Evolutionary conservation across 2,329 filamentous ascomycete species (phyloP).

Genomic region (Fusarium siculi): DNA sequence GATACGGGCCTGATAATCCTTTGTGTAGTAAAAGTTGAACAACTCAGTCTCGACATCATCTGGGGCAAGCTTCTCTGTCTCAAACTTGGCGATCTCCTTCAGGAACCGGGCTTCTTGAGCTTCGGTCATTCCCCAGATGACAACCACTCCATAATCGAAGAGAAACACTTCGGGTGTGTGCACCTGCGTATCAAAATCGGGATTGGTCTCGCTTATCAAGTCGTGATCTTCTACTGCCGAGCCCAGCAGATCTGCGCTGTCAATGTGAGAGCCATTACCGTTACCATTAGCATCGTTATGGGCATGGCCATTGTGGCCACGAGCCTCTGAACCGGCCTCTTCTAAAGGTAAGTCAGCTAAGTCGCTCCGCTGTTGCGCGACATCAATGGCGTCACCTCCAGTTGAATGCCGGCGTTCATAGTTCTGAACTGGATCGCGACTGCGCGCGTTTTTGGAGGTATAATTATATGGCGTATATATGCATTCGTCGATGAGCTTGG

Average conservation of each 20-base stretch:
- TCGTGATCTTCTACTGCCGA: constrained; percentile 50
- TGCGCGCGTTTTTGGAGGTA: constrained; percentile 53
- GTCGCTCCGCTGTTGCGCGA: constrained; percentile 62
- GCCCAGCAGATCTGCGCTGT: constrained; percentile 50
- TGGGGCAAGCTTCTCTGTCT: constrained; percentile 85
- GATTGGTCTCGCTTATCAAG: constrained; percentile 58
- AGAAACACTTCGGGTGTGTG: constrained; percentile 95
- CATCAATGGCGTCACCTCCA: constrained; percentile 67
- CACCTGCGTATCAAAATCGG: constrained; percentile 86
- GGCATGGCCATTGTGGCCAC: constrained; percentile 36
- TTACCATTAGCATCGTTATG: constrained; percentile 43
- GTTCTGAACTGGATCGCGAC: constrained; percentile 54
- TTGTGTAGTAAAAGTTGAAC: constrained; percentile 99
- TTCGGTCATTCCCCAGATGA: constrained; percentile 98
- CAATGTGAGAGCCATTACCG: constrained; percentile 41
- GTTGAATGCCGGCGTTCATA: constrained; percentile 80
- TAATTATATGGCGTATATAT: constrained; percentile 96
- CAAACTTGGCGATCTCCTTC: constrained; percentile 94
- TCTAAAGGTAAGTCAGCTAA: constrained; percentile 69
- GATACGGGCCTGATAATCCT: constrained; percentile 96
- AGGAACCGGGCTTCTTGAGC: constrained; percentile 89
- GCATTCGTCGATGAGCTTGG: constrained; percentile 96
- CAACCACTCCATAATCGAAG: constrained; percentile 96
- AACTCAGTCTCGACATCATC: constrained; percentile 96
- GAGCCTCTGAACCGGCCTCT: constrained; percentile 45